Percentiles rank a stretch among this genome's conserved stretches.
These are phyloP conservation scores for Pythium phragmiticola DNA, from an alignment of 352 stramenopile species.

Conservation along the genomic window DNA sequence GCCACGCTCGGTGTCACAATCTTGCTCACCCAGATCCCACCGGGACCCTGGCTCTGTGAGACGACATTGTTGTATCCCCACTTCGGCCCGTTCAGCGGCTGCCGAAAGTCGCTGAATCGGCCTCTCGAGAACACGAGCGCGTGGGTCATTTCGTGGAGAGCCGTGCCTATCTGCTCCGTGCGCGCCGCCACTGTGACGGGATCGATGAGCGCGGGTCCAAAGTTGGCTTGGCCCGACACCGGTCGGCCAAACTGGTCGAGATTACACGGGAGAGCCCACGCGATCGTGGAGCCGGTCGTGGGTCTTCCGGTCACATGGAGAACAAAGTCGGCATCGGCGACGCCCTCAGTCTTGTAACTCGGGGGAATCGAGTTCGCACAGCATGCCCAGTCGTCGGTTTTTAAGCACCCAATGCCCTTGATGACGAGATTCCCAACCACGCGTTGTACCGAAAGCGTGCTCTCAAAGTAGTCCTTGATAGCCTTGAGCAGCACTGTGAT, in stretches of 20 bases:
- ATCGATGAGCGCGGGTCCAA: slow-evolving; percentile 62
- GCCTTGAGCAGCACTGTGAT: slow-evolving; percentile 62
- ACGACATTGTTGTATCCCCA: slow-evolving; percentile 76
- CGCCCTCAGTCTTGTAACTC: slow-evolving; percentile 45
- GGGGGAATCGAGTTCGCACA: slow-evolving; percentile 48
- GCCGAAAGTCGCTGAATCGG: slow-evolving; percentile 60
- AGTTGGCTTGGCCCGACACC: slow-evolving; percentile 83
- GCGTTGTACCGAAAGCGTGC: slow-evolving; percentile 60
- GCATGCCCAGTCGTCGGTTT: slow-evolving; percentile 58
- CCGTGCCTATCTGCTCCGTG: slow-evolving; percentile 66
- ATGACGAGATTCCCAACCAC: slow-evolving; percentile 69
- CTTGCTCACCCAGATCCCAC: slow-evolving; percentile 64
- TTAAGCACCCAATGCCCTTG: slow-evolving; percentile 45
- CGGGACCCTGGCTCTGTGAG: slow-evolving; percentile 35
- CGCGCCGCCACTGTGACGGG: slow-evolving; percentile 41
- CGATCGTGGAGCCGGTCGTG: slow-evolving; percentile 66
- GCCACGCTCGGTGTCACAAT: slow-evolving; percentile 74
- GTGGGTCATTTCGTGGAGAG: slow-evolving; percentile 81
- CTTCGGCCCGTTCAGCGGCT: slow-evolving; percentile 52
- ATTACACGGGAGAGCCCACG: slow-evolving; percentile 80
- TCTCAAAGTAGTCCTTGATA: slow-evolving; percentile 60
- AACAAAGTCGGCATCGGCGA: slow-evolving; percentile 72
- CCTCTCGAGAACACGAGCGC: slow-evolving; percentile 71
- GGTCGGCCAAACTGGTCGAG: slow-evolving; percentile 74
- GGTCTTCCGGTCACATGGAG: slow-evolving; percentile 75